Evolutionary conservation across 2,329 filamentous ascomycete genomes (phyloP).

Genomic region (Didymella glomerata): DNA sequence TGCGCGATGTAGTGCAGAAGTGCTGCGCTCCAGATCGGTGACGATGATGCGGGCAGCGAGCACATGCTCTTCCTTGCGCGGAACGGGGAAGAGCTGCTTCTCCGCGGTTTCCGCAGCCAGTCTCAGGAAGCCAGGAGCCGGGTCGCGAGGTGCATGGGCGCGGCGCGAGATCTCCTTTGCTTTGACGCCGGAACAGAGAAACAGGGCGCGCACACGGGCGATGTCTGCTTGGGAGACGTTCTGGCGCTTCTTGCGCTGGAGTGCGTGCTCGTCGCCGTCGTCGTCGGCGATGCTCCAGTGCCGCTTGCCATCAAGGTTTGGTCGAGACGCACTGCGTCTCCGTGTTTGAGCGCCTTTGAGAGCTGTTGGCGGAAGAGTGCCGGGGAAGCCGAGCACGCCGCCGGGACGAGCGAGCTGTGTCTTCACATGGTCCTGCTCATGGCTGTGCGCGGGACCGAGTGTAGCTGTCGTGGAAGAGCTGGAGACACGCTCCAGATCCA

Average conservation of each 20-base stretch:
- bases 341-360: slow-evolving; percentile 33
- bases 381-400: slow-evolving; percentile 29
- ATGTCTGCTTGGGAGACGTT: slow-evolving; percentile 71
- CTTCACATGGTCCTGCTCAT: slow-evolving; percentile 41
- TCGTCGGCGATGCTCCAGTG: slow-evolving; percentile 67
- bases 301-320: slow-evolving; percentile 54
- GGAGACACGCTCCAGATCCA: slow-evolving; percentile 54
- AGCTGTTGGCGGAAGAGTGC: slow-evolving; percentile 40
- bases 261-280: slow-evolving; percentile 41
- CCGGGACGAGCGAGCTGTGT: slow-evolving; percentile 46
- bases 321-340: slow-evolving; percentile 44
- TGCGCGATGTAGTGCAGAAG: slow-evolving; percentile 59
- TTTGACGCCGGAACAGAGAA: slow-evolving; percentile 88
- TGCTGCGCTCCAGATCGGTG: slow-evolving; percentile 56
- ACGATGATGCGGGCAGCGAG: slow-evolving; percentile 63
- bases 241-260: slow-evolving; percentile 35
- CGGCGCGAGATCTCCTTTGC: slow-evolving; percentile 79
- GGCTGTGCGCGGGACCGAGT: slow-evolving; percentile 34
- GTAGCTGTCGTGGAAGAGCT: slow-evolving; percentile 31
- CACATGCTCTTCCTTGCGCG: slow-evolving; percentile 61
- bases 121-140: slow-evolving; percentile 48
- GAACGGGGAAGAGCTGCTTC: slow-evolving; percentile 54
- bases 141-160: slow-evolving; percentile 59
- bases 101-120: slow-evolving; percentile 57
- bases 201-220: slow-evolving; percentile 76